Evolutionary conservation across 495 filamentous ascomycete species (phyloP).

Genomic region (Trypethelium eluteriae): DNA sequence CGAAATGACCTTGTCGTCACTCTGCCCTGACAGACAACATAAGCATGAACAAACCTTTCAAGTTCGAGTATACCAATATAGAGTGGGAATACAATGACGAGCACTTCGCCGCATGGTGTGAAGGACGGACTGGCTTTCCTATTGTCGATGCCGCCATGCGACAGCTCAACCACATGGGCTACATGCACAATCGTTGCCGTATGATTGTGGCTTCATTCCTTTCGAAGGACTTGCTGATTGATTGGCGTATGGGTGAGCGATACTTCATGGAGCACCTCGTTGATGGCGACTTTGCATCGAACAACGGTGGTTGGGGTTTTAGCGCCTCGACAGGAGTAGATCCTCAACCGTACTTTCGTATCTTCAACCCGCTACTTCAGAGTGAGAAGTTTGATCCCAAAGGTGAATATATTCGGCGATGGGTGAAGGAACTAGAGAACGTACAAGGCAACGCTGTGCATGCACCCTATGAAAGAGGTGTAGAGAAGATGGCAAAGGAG

Average conservation of each 20-base stretch:
- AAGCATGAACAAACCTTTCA: conserved; percentile 89
- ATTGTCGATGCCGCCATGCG: conserved; percentile 93
- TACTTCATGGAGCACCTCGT: conserved; percentile 86
- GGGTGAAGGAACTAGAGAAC: conserved; percentile 60
- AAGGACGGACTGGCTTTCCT: conserved; percentile 73
- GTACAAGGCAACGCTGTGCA: conserved; percentile 63
- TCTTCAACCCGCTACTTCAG: conserved; percentile 84
- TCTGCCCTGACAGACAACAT: conserved; percentile 24
- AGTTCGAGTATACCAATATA: conserved; percentile 75
- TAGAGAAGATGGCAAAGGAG: conserved; percentile 49
- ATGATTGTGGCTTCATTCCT: conserved; percentile 88
- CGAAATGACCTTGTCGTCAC: background rate
- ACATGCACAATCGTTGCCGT: conserved; percentile 84
- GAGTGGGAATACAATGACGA: conserved; percentile 67
- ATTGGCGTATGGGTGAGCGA: conserved; percentile 84
- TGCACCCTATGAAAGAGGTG: conserved; percentile 66
- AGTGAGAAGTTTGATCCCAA: conserved; percentile 72
- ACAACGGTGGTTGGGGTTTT: conserved; percentile 92
- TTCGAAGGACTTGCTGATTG: conserved; percentile 75
- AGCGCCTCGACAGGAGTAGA: conserved; percentile 73
- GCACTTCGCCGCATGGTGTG: conserved; percentile 65
- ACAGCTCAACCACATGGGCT: conserved; percentile 61
- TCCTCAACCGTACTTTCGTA: conserved; percentile 84
- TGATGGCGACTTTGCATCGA: conserved; percentile 87
- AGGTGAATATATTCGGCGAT: conserved; percentile 63